Evolutionary conservation across 2,329 filamentous ascomycete species (phyloP), one percentile per base, ranked within the genome.

Genomic region (Claviceps sp.): DNA sequence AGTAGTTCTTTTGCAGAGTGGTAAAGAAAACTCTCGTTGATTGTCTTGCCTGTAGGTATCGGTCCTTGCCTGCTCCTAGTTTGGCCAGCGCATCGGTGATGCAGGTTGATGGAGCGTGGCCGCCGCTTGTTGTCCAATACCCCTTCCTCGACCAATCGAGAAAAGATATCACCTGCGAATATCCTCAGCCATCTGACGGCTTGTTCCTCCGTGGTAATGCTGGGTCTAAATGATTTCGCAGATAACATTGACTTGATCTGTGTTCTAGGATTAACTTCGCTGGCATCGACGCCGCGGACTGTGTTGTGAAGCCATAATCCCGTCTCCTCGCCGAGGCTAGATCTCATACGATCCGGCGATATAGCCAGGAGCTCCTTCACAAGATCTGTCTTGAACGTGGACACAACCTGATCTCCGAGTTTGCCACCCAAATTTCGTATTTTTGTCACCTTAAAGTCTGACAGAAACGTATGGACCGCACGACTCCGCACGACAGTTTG

Each of bases 241-340:
- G 89, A 96, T 14, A 97, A 74, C 90, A 98, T 97, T 16, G 86
- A 93, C 66, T 97, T 96, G 71, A 96, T 95, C 62, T 93, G 87
- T 1, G 89, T 95, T 50, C 91, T 77, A 30, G 88, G 79, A 62
- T 88, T 96, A 58, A 98, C 88, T 66, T 96, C 90, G 60, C 85
- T 93, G 48, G 74, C 72, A 65, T 98, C 93, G 55, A 90, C 81
- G 1, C 93, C 93, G 11, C 93, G 81, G 50, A 97, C 84, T 11
- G 84, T 85, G 51, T 85, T 81, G 68, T 95, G 85, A 11, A 97
- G 73, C 89, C 90, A 96, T 3, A 76, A 73, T 1, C 88, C 91
- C 0, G 86, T 93, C 45, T 95, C 88, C 50, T 91, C 85, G 3
- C 88, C 87, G 18, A 97, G 69, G 60, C 83, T 86, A 41, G 78